These are phyloP conservation scores for Chaetomium fimeti DNA, from an alignment of 495 filamentous ascomycete genomes.

Conservation along the genomic window DNA sequence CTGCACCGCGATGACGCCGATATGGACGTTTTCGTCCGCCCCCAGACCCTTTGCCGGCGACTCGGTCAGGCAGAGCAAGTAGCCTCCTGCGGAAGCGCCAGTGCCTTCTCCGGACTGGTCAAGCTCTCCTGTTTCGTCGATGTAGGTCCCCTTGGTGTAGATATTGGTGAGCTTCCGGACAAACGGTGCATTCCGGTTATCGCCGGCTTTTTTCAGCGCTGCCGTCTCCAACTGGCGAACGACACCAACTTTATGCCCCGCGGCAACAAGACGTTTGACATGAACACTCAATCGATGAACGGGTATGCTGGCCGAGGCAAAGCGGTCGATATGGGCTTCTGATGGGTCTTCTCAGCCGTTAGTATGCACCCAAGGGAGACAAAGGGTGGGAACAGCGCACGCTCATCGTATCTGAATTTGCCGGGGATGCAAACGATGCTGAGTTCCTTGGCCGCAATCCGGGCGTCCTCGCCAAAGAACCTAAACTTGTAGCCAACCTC, in stretches of 20 bases:
- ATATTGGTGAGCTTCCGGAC: constrained; percentile 90
- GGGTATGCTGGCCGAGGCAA: constrained; percentile 94
- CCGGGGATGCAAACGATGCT: constrained; percentile 97
- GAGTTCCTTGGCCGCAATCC: constrained; percentile 83
- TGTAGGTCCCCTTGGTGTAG: constrained; percentile 97
- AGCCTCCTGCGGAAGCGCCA: constrained; percentile 74
- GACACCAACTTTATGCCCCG: constrained; percentile 93
- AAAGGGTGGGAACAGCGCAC: constrained; percentile 42
- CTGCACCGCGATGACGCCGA: constrained; percentile 92
- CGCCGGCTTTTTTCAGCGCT: constrained; percentile 93
- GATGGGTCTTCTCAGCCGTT: constrained; percentile 60
- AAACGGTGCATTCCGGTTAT: constrained; percentile 92
- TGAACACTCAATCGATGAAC: constrained; percentile 91
- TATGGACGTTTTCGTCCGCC: constrained; percentile 88
- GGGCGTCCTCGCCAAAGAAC: constrained; percentile 97
- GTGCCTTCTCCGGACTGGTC: constrained; percentile 52
- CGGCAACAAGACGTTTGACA: constrained; percentile 86
- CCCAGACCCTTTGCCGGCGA: constrained; percentile 79
- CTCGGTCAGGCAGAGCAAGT: constrained; percentile 91
- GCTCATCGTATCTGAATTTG: constrained; percentile 92
- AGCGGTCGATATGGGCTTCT: constrained; percentile 87
- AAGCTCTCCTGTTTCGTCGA: constrained; percentile 88
- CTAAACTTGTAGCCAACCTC: constrained; percentile 98
- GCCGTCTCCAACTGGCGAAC: constrained; percentile 97
- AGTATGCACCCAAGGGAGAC: constrained; percentile 13